Percentiles rank a stretch among this genome's conserved stretches.
Conservation (phyloP, 2,329 filamentous ascomycete genomes). For the Talaromyces amestolkiae region DNA sequence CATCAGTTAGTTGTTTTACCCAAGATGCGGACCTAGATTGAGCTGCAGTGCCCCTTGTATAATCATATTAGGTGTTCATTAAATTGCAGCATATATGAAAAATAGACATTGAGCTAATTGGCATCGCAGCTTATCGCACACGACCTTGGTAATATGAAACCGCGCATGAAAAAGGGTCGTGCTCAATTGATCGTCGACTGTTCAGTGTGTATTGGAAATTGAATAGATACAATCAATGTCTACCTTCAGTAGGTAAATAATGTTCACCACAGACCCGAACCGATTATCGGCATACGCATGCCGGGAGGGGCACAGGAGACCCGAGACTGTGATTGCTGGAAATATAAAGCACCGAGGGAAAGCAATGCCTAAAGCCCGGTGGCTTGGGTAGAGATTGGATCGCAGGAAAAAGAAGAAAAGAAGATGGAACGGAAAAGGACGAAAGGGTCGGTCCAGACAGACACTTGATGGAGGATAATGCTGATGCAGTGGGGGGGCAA, state of each 20-base stretch:
- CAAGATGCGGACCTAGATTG: not conserved
- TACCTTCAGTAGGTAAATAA: too few relatives aligned
- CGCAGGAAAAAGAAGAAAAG: not conserved
- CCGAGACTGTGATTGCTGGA: slow-evolving; percentile 21
- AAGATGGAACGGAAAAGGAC: not conserved
- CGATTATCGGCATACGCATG: not conserved
- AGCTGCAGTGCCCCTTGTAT: not conserved
- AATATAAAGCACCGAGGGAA: slow-evolving; percentile 6
- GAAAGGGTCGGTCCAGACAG: not conserved
- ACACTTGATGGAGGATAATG: not conserved
- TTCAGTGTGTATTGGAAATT: not conserved
- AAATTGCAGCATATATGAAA: not conserved
- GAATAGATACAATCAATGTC: too few relatives aligned
- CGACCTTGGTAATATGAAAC: not conserved
- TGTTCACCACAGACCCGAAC: not conserved
- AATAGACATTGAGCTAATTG: not conserved
- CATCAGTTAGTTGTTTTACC: not conserved
- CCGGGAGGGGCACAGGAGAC: slow-evolving; percentile 11
- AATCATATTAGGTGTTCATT: not conserved
- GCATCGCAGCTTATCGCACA: not conserved
- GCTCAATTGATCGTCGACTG: not conserved
- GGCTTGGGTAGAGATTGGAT: slow-evolving; percentile 17
- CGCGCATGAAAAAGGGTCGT: not conserved
- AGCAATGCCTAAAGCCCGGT: slow-evolving; percentile 4
- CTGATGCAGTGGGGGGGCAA: slow-evolving; percentile 15